phyloP scores from a whole-genome alignment of 352 stramenopile genomes.

The Pythium folliculosum region DNA sequence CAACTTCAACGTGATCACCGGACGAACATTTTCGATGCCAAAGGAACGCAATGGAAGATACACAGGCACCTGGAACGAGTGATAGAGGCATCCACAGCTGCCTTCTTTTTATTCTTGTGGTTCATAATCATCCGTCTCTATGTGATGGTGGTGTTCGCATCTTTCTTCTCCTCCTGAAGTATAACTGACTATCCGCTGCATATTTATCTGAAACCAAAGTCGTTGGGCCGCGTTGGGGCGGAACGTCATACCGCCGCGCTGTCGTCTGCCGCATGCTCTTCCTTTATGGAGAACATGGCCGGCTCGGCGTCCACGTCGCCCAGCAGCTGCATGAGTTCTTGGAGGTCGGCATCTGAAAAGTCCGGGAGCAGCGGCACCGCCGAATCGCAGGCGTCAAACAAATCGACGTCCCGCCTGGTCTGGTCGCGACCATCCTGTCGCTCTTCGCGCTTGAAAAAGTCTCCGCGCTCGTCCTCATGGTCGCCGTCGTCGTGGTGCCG shows the following conservation, averaged over 20 bases:
- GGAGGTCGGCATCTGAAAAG: conserved; percentile 15
- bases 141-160: not conserved
- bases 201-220: not conserved
- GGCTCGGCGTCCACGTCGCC: conserved; percentile 9
- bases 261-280: not conserved
- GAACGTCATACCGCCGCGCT: not conserved
- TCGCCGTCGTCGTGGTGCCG: not conserved
- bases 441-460: not conserved
- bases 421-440: not conserved
- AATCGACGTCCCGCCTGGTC: conserved; percentile 4
- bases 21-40: not conserved
- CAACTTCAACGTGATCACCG: not conserved
- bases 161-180: not conserved
- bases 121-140: conserved; percentile 5
- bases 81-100: not conserved
- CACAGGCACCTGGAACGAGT: not conserved
- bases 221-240: not conserved
- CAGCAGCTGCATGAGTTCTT: conserved; percentile 23
- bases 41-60: not conserved
- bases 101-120: not conserved
- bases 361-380: conserved; percentile 14
- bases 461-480: not conserved
- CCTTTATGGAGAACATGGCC: conserved; percentile 10
- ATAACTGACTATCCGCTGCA: not conserved
- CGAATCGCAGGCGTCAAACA: conserved; percentile 11